Evolutionary conservation across 495 filamentous ascomycete genomes (phyloP), one percentile per base, ranked within the genome.

Genomic region (Xylaria bambusicola): DNA sequence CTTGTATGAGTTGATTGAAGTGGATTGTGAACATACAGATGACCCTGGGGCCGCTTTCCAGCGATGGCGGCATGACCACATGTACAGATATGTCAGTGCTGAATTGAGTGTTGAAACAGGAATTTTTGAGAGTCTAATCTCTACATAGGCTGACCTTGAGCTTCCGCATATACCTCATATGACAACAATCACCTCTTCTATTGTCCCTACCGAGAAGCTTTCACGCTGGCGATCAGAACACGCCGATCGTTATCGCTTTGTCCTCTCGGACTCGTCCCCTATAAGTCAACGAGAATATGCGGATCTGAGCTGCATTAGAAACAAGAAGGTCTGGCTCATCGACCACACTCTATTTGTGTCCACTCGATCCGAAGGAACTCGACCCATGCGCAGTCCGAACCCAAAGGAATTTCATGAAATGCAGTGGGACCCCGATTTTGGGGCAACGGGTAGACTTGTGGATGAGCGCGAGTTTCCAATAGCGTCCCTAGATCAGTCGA

Each of bases 91-190:
- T 60, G 69, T 70, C 40, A 56, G 67, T 20, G 20, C 0, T 23
- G 18, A 33, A 52, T n/a, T 8, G 6, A 0, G 6, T 4, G 7
- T 50, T 18, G 23, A 7, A 2, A n/a, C 2, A 17, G 23, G 10
- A 35, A 38, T 41, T 27, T n/a, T 26, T 12, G 1, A 35, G 35
- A 45, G 17, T 54, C 56, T 71, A 35, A 71, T 8, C 6, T n/a
- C 18, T 24, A 5, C 27, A 18, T 50, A 72, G 69, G 67, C 65
- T 29, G 69, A 70, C 20, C 65, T 70, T 21, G 67, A 68, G 29
- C 67, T 70, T 36, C 69, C 69, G 13, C 69, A 70, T 42, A 66
- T 68, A 20, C 69, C 67, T n/a, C 69, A 70, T 62, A 70, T 72
- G 69, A 70, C 62, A 8, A 72, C 67, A 15, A 70, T 70, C 23